Base-by-base conservation (phyloP, 176 grass and related monocot genomes). In the Triticum monococcum region DNA sequence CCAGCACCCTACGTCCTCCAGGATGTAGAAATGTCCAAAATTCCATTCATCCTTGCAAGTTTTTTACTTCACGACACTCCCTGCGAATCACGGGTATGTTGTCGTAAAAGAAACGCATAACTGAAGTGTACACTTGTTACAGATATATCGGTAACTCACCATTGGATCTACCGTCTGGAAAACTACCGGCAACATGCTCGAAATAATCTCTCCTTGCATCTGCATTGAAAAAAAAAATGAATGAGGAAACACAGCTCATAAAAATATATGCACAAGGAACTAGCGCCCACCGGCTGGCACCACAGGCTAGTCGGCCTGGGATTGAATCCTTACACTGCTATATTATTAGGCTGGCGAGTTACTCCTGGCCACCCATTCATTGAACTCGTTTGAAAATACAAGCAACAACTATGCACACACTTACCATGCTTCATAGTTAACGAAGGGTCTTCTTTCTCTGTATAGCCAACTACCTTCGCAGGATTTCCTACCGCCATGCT, bases 401-500 rank as follows among this genome's bases (percentile, higher is more conserved):
- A 59, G 18, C 54, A 59, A 59, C 16, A 22, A 9, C 54, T 22
- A 16, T 75, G 46, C 35, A 65, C 36, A 85, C 33, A 83, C 38
- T 91, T 90, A 98, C 97, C 97, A 80, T 99, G 97, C 77, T 99
- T 96, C 94, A 99, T 99, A 75, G 90, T 99, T 80, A 99, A 94
- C 88, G 97, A 94, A 46, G 97, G 97, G 9, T 99, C 92, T 85
- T 96, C 90, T 67, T 98, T 95, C 80, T 96, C 88, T 54, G 83
- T 88, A 81, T 91, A 94, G 32, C 97, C 97, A 81, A 96, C 87
- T 62, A 99, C 61, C 79, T 96, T 99, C 38, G 97, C 97, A 82
- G 97, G 97, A 89, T 99, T 99, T 83, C 97, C 97, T 14, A 96
- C 91, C 18, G 97, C 94, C 97, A 99, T 99, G 46, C 97, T 99